A percentile compares a stretch with the other conserved stretches of the same genome.
These are phyloP conservation scores for Calonectria hongkongensis DNA, from an alignment of 2,329 filamentous ascomycete species.

Conservation along the genomic window DNA sequence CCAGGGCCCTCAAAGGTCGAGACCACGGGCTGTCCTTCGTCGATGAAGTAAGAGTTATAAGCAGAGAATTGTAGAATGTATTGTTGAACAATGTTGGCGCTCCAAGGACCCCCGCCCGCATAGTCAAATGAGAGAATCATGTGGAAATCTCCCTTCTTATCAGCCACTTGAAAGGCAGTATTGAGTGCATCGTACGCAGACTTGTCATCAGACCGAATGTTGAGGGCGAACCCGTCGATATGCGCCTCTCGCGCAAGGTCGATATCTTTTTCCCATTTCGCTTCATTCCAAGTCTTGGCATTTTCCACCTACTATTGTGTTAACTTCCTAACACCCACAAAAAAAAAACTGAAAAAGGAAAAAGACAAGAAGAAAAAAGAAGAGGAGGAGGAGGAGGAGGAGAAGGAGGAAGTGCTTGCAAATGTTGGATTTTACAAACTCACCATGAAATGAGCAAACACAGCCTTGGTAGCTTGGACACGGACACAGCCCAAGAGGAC, in stretches of 20 bases:
- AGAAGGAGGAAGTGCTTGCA: neutral
- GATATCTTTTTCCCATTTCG: conserved; percentile 29
- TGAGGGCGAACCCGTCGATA: conserved; percentile 26
- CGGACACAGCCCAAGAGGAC: conserved; percentile 14
- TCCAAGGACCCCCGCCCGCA: conserved; percentile 32
- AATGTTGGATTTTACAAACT: neutral
- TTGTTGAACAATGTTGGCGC: conserved; percentile 19
- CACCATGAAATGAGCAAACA: conserved; percentile 22
- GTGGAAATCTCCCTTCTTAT: conserved; percentile 16
- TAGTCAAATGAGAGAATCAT: conserved; percentile 39
- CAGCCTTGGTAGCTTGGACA: conserved; percentile 8
- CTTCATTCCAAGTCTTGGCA: conserved; percentile 21
- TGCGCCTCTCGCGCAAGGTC: conserved; percentile 23
- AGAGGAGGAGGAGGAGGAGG: too few species aligned
- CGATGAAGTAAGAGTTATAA: conserved; percentile 23
- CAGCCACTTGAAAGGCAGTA: conserved; percentile 8
- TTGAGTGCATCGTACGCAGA: conserved; percentile 21
- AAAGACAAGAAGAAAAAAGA: too few species aligned
- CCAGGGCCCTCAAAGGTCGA: conserved; percentile 31
- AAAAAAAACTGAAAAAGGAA: too few species aligned
- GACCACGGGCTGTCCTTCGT: conserved; percentile 25
- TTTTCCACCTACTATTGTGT: conserved; percentile 23
- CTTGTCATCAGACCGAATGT: conserved; percentile 25
- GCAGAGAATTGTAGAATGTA: conserved; percentile 27
- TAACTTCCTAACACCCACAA: neutral